phyloP scores from a whole-genome alignment of 768 basidiomycete genomes.

The Tylopilus sp. region DNA sequence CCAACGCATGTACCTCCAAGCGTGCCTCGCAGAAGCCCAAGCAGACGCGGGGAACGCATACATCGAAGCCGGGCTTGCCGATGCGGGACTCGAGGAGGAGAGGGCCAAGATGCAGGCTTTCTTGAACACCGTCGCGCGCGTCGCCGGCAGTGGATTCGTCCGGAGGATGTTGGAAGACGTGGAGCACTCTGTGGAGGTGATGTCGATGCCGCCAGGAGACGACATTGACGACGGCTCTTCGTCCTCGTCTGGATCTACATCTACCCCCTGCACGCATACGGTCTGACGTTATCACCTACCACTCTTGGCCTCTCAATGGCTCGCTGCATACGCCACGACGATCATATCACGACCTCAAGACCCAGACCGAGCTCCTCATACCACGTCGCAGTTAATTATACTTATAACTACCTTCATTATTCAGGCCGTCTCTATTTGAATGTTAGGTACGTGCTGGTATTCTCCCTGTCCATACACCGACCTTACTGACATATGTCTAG shows the following conservation, averaged over 20 bases:
- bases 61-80: conserved; percentile 26
- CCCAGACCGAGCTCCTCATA: neutral
- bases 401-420: neutral
- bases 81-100: conserved; percentile 25
- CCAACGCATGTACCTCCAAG: conserved; percentile 22
- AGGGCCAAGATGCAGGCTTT: conserved; percentile 22
- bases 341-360: neutral
- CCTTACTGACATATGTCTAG: neutral
- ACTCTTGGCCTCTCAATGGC: neutral
- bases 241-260: neutral
- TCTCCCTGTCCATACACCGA: neutral
- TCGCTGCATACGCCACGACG: neutral
- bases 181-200: conserved; percentile 10
- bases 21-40: conserved; percentile 11
- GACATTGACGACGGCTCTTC: neutral
- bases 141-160: conserved; percentile 30
- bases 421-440: neutral
- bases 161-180: conserved; percentile 24
- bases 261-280: neutral
- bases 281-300: neutral
- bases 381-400: neutral
- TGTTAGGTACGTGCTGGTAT: neutral
- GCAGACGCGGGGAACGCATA: conserved; percentile 22
- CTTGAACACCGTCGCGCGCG: conserved; percentile 17
- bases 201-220: conserved; percentile 7